Base-by-base conservation (phyloP, 805 yeast species). In the Saccharomyces mikatae region DNA sequence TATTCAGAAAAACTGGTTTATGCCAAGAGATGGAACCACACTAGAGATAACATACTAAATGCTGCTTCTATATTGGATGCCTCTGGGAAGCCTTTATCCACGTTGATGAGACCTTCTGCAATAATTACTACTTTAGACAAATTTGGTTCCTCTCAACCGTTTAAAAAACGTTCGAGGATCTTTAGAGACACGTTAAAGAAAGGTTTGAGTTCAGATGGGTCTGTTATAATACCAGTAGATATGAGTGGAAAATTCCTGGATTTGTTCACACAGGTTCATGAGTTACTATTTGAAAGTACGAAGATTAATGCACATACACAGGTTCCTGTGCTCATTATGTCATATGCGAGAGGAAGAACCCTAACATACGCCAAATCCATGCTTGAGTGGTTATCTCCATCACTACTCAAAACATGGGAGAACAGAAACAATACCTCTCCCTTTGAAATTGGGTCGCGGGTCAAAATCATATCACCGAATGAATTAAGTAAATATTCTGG, bases 1-100 rank as follows among this genome's bases (percentile, higher is more conserved):
- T 83, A 86, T 57, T 80, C 84, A 17, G 97, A 92, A 60, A 85
- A 85, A 58, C 73, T 91, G n/a, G 74, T 92, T 2, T 89, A 89
- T 68, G 96, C 96, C 0, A 90, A 94, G 1, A 82, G 87, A 48
- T 94, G 98, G 98, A 92, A 91, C 68, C 98, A 94, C 66, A 84
- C 97, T 0, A 83, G 83, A 59, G 98, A 92, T 65, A 79, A 88
- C 0, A 90, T 90, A 61, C 71, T 94, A 52, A 86, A 85, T 58
- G 84, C 90, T 29, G 87, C 94, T 3, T 76, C 77, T 24, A 69
- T 87, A 21, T 65, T 84, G 44, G 81, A 81, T 49, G 74, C 75
- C 21, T 74, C 76, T 29, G 89, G 90, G 10, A 80, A 76, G 46
- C 83, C 89, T 1, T 71, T 82, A n/a, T 76, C 87, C 0, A 78